Evolutionary conservation across 805 yeast genomes (phyloP), one percentile per base, ranked within the genome.

Genomic region (Hanseniaspora hatyaiensis): DNA sequence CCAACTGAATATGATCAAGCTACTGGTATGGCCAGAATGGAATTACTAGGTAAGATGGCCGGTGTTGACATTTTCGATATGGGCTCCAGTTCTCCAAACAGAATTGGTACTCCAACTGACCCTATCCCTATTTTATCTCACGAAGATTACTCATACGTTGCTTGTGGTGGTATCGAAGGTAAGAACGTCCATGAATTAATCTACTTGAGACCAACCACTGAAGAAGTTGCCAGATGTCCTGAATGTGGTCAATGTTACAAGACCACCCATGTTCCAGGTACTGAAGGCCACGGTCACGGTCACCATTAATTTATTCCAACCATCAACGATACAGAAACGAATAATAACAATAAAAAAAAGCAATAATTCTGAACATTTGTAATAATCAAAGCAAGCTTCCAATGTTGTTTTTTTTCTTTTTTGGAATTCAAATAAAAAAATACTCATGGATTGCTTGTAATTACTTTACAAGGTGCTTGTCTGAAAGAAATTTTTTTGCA

Each of bases 21-120:
- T 60, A 92, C 98, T 44, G 98, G 98, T 82, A 73, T 89, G 63
- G 97, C 84, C 70, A 87, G 98, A 78, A 74, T 88, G 57, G 98
- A 92, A 75, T 66, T 83, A 58, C 77, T 92, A 61, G 96, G 94
- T 71, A 83, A 86, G 69, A 71, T 84, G 64, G 95, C 88, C 68
- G 98, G 98, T 76, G 75, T 89, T 56, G 96, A 92, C 60, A 75
- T 92, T 54, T 84, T 83, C 63, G 97, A 92, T 73, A 72, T 78
- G 62, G 82, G 80, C 65, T 92, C 94, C 57, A 77, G 92, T 62
- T 85, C 85, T 54, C 68, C 87, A 55, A 80, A 86, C 60, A 88
- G 96, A 71, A 77, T 65, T 52, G 98, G 98, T 64, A 87, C 96
- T 58, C 72, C 86, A 67, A 75, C 74, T 52, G 86, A 89, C 67